Percentiles rank a stretch among this genome's conserved stretches.
phyloP scores from a whole-genome alignment of 2,329 filamentous ascomycete genomes.

The Neonectria punicea region DNA sequence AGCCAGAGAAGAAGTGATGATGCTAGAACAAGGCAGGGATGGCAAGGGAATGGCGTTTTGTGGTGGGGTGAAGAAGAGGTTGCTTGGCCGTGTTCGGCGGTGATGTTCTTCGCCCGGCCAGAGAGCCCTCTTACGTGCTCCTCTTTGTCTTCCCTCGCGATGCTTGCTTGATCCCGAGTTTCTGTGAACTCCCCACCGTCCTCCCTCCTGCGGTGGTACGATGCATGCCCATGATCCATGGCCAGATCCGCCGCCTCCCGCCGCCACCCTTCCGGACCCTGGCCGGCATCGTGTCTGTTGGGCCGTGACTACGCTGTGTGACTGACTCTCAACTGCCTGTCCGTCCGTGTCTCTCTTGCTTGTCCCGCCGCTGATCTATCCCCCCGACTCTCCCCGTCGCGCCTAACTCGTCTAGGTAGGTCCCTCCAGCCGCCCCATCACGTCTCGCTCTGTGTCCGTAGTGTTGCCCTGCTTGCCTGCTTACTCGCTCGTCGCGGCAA shows the following conservation, averaged over 20 bases:
- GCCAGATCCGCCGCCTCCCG: conserved; percentile 3
- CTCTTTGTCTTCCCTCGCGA: too few species aligned
- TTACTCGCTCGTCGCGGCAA: neutral
- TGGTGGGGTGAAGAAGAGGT: neutral
- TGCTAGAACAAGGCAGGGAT: neutral
- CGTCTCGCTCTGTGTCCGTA: neutral
- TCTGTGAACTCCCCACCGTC: too few species aligned
- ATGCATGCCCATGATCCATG: conserved; percentile 4
- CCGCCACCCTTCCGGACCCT: neutral
- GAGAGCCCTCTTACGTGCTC: neutral
- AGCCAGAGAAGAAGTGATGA: too few species aligned
- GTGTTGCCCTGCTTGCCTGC: neutral
- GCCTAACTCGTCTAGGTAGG: conserved; percentile 24
- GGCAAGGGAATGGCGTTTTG: neutral
- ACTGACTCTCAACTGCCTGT: too few species aligned
- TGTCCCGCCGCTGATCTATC: neutral
- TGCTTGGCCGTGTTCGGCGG: too few species aligned
- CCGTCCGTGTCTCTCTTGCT: too few species aligned
- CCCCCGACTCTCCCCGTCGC: conserved; percentile 23
- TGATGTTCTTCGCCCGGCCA: neutral
- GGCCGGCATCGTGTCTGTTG: neutral
- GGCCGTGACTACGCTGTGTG: neutral
- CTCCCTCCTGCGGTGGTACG: neutral
- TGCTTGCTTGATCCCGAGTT: too few species aligned
- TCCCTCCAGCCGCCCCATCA: neutral